Evolutionary conservation across 129 eudicot genomes (phyloP).

Genomic region (Chrysanthemum makinoi): DNA sequence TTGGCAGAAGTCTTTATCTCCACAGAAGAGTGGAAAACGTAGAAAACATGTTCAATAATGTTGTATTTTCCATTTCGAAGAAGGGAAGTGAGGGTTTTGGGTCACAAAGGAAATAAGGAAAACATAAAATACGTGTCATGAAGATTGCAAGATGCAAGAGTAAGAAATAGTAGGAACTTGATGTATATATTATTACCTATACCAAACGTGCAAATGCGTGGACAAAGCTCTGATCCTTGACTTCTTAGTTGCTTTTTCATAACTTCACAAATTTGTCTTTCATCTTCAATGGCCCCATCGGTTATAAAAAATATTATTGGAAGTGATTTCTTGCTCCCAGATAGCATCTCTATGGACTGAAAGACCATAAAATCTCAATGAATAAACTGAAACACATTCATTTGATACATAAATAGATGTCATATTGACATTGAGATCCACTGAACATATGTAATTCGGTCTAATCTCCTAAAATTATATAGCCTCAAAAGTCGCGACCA

Average conservation of each 20-base stretch:
- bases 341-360: slow-evolving; percentile 80
- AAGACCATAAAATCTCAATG: slow-evolving; percentile 9
- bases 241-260: slow-evolving; percentile 44
- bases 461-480: not conserved
- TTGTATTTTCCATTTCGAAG: no score
- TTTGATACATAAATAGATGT: not conserved
- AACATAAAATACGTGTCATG: no score
- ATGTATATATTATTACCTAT: slow-evolving; percentile 55
- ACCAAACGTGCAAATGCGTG: slow-evolving; percentile 87
- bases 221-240: slow-evolving; percentile 43
- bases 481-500: slow-evolving; percentile 7
- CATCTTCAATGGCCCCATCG: slow-evolving; percentile 94
- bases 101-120: no score
- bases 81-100: no score
- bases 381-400: not conserved
- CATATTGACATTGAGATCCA: not conserved
- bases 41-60: no score
- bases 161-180: no score
- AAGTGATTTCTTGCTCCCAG: slow-evolving; percentile 43
- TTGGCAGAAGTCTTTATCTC: no score
- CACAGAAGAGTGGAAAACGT: no score
- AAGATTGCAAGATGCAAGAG: no score
- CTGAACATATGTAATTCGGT: slow-evolving; percentile 2
- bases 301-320: slow-evolving; percentile 75
- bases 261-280: slow-evolving; percentile 71